Base-by-base conservation (phyloP, 495 filamentous ascomycete species). In the Apiosordaria backusii region DNA sequence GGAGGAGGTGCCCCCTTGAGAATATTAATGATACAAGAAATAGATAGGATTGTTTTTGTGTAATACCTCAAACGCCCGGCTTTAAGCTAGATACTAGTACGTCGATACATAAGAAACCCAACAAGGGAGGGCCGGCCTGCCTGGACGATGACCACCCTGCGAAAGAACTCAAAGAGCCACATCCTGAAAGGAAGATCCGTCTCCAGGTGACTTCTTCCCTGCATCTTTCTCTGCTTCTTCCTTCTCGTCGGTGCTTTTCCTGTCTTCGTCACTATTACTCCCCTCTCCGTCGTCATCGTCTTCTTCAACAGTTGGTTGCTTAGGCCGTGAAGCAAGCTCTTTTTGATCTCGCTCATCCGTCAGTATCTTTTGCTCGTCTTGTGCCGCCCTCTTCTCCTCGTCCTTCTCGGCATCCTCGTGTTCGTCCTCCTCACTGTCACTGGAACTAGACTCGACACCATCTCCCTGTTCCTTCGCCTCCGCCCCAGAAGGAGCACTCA, bases 1-100 rank as follows among this genome's bases (percentile, higher is more conserved):
- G 3, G 78, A 87, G 64, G 90, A 92, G 72, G 79, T 96, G 18
- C 64, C 77, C 53, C 89, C 90, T 23, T 91, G 35, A n/a, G n/a
- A n/a, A n/a, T n/a, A 45, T 45, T 45, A 15, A 2, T 9, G 16
- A 13, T 45, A 45, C 10, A 45, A 55, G 18, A 23, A 55, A 13
- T 55, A 21, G 9, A 7, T 13, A 15, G 2, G 35, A 7, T 45
- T 6, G 29, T 35, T 45, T 45, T 45, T 45, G 35, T 45, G 35
- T 45, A 45, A 45, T 45, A 45, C 4, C 29, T 35, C 35, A 7
- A 45, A 6, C 13, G 35, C 35, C 35, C 35, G 16, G 1, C 35
- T 7, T 15, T 45, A 13, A 45, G 35, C 35, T 45, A 45, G 35
- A 45, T n/a, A 45, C 9, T 13, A 45, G 35, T 45, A 45, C 35